These are phyloP conservation scores for Platanthera guangdongensis DNA, from an alignment of 106 monocot genomes.

Conservation along the genomic window DNA sequence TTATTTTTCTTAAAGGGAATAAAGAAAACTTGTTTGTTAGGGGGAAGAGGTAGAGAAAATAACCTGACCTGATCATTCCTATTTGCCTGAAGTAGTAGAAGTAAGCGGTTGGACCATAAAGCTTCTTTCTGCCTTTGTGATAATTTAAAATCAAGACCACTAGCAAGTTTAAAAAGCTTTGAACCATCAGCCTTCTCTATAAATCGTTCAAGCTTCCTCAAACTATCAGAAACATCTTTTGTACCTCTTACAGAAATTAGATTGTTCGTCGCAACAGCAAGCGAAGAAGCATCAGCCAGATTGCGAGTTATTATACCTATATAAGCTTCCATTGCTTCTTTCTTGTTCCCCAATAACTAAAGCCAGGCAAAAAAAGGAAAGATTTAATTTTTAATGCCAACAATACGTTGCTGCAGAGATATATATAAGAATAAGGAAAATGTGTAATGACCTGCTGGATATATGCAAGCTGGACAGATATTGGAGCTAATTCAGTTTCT, in stretches of 20 bases:
- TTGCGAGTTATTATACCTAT: slow-evolving; percentile 47
- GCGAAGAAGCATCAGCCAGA: slow-evolving; percentile 70
- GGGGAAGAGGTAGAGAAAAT: not conserved
- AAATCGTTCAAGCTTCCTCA: slow-evolving; percentile 72
- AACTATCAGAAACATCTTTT: slow-evolving; percentile 84
- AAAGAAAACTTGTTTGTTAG: too few species aligned
- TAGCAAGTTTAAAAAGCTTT: slow-evolving; percentile 48
- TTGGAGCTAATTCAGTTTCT: slow-evolving; percentile 87
- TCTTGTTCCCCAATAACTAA: slow-evolving; percentile 61
- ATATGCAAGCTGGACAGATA: slow-evolving; percentile 83
- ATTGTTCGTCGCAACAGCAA: slow-evolving; percentile 83
- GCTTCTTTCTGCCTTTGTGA: slow-evolving; percentile 76
- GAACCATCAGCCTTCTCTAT: slow-evolving; percentile 42
- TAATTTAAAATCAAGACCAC: slow-evolving; percentile 64
- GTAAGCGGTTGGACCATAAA: slow-evolving; percentile 62
- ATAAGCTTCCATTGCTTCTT: slow-evolving; percentile 73
- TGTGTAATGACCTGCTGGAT: slow-evolving; percentile 53
- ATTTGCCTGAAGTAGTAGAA: slow-evolving; percentile 88
- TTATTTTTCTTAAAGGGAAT: too few species aligned
- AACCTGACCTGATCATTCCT: slow-evolving; percentile 73
- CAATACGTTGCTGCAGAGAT: not conserved
- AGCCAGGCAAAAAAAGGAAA: slow-evolving; percentile 15
- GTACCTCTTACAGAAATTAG: slow-evolving; percentile 69
- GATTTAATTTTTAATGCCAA: not conserved
- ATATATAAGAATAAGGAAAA: not conserved